These are phyloP conservation scores for Chaetoceros tenuissimus DNA, from an alignment of 108 stramenopile genomes.

Conservation along the genomic window DNA sequence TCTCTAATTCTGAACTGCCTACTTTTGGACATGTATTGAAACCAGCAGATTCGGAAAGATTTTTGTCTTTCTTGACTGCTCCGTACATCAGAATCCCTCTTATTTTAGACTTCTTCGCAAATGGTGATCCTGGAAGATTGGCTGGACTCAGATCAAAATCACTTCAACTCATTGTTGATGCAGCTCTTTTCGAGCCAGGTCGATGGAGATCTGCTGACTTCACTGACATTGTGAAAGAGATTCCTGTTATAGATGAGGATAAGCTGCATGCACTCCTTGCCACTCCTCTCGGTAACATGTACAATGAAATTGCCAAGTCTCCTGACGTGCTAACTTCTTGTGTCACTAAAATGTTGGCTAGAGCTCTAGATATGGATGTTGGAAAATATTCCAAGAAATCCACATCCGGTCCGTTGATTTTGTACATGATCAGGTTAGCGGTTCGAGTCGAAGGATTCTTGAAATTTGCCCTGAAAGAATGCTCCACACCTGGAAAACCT, in stretches of 20 bases:
- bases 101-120: conserved; percentile 92
- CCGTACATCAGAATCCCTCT: conserved; percentile 95
- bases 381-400: conserved; percentile 76
- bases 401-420: conserved; percentile 84
- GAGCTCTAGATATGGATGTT: conserved; percentile 92
- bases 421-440: conserved; percentile 91
- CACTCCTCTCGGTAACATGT: conserved; percentile 86
- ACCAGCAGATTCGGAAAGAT: conserved; percentile 85
- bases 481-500: conserved; percentile 58
- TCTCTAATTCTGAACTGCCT: conserved; percentile 81
- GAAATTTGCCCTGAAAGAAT: conserved; percentile 79
- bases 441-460: conserved; percentile 90
- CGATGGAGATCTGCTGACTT: conserved; percentile 81
- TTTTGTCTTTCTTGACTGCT: conserved; percentile 92
- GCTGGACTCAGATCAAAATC: conserved; percentile 81
- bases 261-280: conserved; percentile 69
- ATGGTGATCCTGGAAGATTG: conserved; percentile 83
- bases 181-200: conserved; percentile 93
- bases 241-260: conserved; percentile 70
- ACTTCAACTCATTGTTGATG: conserved; percentile 90
- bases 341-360: conserved; percentile 85
- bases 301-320: conserved; percentile 92
- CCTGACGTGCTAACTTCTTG: conserved; percentile 79
- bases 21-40: conserved; percentile 86
- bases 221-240: conserved; percentile 60